Evolutionary conservation across 2,329 filamentous ascomycete species (phyloP), one percentile per base, ranked within the genome.

Genomic region (Claviceps humidiphila): DNA sequence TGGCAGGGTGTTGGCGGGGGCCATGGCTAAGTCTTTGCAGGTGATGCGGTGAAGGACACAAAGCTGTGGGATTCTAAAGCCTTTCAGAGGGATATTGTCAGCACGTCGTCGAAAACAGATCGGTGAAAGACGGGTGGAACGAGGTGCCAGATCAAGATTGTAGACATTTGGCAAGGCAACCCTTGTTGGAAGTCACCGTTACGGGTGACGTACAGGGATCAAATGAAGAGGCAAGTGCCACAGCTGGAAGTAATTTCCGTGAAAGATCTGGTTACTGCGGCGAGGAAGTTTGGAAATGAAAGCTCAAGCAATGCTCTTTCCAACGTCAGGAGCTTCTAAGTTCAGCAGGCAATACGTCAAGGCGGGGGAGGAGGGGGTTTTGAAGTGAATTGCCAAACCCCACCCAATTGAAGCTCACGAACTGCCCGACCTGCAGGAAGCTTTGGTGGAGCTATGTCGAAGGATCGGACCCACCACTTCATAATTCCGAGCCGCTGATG

Each of bases 1-100:
- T 62, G 82, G 76, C 61, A 95, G 84, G 58, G 89, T 85, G 67
- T 83, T 89, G 61, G 91, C 85, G 75, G 94, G 89, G 61, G 87
- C 79, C 81, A 95, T 84, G 59, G 61, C 74, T 66, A 30, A 16
- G 34, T 2, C 49, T 53, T 14, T 37, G 20, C 49, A 43, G 43
- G 39, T 20, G 44, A 46, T 46, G 16, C 11, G 3, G 26, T 34
- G 2, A 26, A 17, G 17, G 44, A 34, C 4, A 34, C 7, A 43
- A 37, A 38, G 26, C n/a, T n/a, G 24, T 22, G 39, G 24, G 14
- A 17, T 17, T 26, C 14, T 38, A 14, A 7, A n/a, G 13, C 24
- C 22, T 24, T 38, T 40, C 17, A n/a, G 37, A 4, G 47, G 24
- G 47, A 5, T 39, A 24, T 39, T 4, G 6, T 48, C 11, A 26